Evolutionary conservation across 768 basidiomycete species (phyloP).

Genomic region (Mycena leptocephala): DNA sequence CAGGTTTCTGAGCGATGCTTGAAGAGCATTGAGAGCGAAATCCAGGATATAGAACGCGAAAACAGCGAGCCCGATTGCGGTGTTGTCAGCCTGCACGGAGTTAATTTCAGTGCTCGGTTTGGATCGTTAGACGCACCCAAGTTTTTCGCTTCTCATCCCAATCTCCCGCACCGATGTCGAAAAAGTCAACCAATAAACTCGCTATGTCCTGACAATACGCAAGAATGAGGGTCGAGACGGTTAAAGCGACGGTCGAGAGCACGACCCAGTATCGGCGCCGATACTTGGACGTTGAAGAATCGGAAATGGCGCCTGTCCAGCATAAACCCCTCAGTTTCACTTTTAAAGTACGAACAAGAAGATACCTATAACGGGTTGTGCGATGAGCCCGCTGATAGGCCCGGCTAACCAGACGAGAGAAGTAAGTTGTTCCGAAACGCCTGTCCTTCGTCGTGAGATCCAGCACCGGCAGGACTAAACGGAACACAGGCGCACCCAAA

Average conservation of each 20-base stretch:
- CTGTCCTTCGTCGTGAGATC: conserved; percentile 52
- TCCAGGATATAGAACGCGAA: conserved; percentile 94
- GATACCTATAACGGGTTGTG: conserved; percentile 96
- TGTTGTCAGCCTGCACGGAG: conserved; percentile 68
- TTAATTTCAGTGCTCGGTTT: not conserved
- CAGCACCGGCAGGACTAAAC: not conserved
- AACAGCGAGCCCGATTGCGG: conserved; percentile 89
- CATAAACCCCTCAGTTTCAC: conserved; percentile 14
- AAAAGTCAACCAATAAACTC: conserved; percentile 80
- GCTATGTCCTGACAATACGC: conserved; percentile 89
- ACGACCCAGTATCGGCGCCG: conserved; percentile 94
- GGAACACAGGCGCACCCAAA: conserved; percentile 50
- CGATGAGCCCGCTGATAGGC: conserved; percentile 94
- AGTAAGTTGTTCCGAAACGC: conserved; percentile 91
- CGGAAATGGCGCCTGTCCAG: conserved; percentile 89
- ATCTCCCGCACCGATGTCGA: conserved; percentile 84
- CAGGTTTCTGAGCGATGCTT: conserved; percentile 95
- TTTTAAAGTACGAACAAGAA: conserved; percentile 16
- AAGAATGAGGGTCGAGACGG: conserved; percentile 82
- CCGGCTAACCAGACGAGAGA: conserved; percentile 97
- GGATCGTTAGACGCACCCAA: conserved; percentile 60
- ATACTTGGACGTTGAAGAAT: conserved; percentile 92
- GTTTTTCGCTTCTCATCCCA: conserved; percentile 86
- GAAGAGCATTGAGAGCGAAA: conserved; percentile 96
- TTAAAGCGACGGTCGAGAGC: conserved; percentile 88